Evolutionary conservation across 2,329 filamentous ascomycete species (phyloP).

Genomic region (Aspergillus sp.): DNA sequence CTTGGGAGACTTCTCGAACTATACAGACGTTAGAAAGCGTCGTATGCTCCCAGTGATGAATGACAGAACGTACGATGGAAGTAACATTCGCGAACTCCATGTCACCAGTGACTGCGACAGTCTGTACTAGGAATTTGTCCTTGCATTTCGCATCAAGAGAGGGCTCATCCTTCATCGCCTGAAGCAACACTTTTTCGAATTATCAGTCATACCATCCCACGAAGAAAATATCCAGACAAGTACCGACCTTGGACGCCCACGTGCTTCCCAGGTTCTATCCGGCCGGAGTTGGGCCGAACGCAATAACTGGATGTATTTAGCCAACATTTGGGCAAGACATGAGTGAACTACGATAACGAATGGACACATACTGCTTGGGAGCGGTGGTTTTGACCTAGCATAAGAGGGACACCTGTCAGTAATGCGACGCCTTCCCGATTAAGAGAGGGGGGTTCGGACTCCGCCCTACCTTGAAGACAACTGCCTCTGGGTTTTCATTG

Average conservation of each 20-base stretch:
- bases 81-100: slow-evolving; percentile 75
- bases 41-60: neutral
- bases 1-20: slow-evolving; percentile 75
- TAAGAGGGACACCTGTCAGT: slow-evolving; percentile 16
- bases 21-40: slow-evolving; percentile 7
- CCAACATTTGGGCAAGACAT: slow-evolving; percentile 14
- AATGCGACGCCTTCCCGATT: slow-evolving; percentile 10
- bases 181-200: slow-evolving; percentile 64
- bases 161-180: slow-evolving; percentile 96
- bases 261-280: slow-evolving; percentile 80
- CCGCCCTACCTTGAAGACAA: slow-evolving; percentile 55
- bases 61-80: slow-evolving; percentile 58
- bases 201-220: no score
- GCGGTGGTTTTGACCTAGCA: slow-evolving; percentile 93
- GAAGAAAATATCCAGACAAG: neutral
- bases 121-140: slow-evolving; percentile 97
- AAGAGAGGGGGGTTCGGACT: neutral
- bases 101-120: slow-evolving; percentile 71
- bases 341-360: slow-evolving; percentile 10
- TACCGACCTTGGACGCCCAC: slow-evolving; percentile 82
- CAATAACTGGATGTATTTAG: slow-evolving; percentile 62
- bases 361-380: slow-evolving; percentile 77
- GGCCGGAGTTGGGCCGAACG: slow-evolving; percentile 91
- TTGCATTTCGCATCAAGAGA: slow-evolving; percentile 78
- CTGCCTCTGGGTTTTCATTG: slow-evolving; percentile 50